Percentiles rank a stretch among this genome's conserved stretches.
phyloP scores from a whole-genome alignment of 305 asterid species.

The Ajuga reptans region DNA sequence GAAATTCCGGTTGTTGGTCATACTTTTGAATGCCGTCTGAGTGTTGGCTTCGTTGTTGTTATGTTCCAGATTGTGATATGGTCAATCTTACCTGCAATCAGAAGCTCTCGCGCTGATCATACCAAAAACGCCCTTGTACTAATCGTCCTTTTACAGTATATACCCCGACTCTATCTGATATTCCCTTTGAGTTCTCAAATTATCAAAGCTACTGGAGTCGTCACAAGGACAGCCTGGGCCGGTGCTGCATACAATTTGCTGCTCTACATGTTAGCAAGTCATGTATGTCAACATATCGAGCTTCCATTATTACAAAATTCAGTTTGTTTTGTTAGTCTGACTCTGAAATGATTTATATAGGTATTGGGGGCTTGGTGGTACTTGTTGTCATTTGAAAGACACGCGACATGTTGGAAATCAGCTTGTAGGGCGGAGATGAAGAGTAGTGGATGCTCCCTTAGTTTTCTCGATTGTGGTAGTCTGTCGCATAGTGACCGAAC shows the following conservation, averaged over 20 bases:
- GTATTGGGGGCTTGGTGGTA: conserved; percentile 76
- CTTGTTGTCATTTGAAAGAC: conserved; percentile 50
- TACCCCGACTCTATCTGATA: conserved; percentile 52
- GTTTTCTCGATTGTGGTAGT: conserved; percentile 55
- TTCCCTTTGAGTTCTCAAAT: conserved; percentile 67
- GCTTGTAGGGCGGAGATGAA: conserved; percentile 46
- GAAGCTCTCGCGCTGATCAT: conserved; percentile 66
- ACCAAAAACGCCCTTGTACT: conserved; percentile 53
- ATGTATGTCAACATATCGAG: conserved; percentile 29
- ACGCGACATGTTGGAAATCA: conserved; percentile 61
- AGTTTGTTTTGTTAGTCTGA: background rate
- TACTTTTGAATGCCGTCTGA: background rate
- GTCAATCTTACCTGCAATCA: conserved; percentile 58
- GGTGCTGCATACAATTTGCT: conserved; percentile 69
- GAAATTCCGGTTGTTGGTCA: background rate
- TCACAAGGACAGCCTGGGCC: conserved; percentile 73
- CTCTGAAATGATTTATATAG: conserved; percentile 25
- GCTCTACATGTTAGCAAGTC: conserved; percentile 79
- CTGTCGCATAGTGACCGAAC: conserved; percentile 35
- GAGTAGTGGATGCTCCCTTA: conserved; percentile 37
- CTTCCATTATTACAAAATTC: background rate
- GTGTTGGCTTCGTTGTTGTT: conserved; percentile 2
- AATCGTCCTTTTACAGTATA: conserved; percentile 50
- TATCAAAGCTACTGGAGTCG: conserved; percentile 73
- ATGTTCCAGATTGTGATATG: conserved; percentile 58